Evolutionary conservation across 371 early-diverging fungal species (phyloP).

Genomic region (Rhizopus microsporus): DNA sequence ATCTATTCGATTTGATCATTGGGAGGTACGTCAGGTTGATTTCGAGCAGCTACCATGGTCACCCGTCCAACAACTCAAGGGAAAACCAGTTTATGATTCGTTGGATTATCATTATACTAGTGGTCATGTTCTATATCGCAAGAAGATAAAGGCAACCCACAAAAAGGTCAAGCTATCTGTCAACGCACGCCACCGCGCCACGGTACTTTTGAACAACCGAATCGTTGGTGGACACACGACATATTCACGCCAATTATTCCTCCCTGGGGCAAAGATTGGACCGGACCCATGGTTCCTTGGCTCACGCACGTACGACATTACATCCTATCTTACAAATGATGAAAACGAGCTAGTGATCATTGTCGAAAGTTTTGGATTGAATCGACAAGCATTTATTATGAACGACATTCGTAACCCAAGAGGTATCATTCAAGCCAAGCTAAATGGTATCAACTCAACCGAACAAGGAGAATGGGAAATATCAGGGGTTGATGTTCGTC

Average conservation of each 20-base stretch:
- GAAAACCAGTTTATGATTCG: slow-evolving; percentile 27
- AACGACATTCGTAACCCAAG: slow-evolving; percentile 80
- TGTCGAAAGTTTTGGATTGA: slow-evolving; percentile 80
- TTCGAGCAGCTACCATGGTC: slow-evolving; percentile 45
- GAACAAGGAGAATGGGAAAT: slow-evolving; percentile 59
- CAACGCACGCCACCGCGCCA: slow-evolving; percentile 73
- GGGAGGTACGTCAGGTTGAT: slow-evolving; percentile 34
- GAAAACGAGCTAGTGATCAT: slow-evolving; percentile 65
- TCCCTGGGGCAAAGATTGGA: slow-evolving; percentile 72
- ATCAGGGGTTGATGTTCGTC: slow-evolving; percentile 77
- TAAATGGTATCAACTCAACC: slow-evolving; percentile 40
- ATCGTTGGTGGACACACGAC: slow-evolving; percentile 80
- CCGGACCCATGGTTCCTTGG: slow-evolving; percentile 69
- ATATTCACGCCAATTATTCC: slow-evolving; percentile 63
- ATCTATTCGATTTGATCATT: slow-evolving; percentile 23
- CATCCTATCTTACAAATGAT: slow-evolving; percentile 26
- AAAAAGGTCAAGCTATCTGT: slow-evolving; percentile 48
- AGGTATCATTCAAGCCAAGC: slow-evolving; percentile 66
- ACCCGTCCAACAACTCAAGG: slow-evolving; percentile 26
- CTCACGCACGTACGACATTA: slow-evolving; percentile 47
- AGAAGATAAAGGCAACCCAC: slow-evolving; percentile 29
- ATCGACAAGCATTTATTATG: slow-evolving; percentile 72
- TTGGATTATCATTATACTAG: slow-evolving; percentile 66
- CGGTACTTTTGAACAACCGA: slow-evolving; percentile 67
- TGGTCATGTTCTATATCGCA: slow-evolving; percentile 70